These are phyloP conservation scores for Nakazawaea wyomingensis DNA, from an alignment of 805 yeast genomes.

Conservation along the genomic window DNA sequence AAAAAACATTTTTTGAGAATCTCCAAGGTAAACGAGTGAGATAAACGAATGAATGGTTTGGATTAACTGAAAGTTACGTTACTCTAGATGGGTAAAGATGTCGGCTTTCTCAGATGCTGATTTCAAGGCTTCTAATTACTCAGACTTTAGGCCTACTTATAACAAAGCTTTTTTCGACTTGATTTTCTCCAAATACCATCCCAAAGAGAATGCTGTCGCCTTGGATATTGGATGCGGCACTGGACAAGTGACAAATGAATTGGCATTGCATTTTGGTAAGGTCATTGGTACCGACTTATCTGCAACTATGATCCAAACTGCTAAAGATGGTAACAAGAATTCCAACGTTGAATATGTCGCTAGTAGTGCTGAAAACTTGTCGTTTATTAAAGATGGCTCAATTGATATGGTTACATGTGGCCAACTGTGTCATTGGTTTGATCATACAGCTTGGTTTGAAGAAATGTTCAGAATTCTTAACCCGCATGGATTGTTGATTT, in stretches of 20 bases:
- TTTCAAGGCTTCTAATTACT: conserved; percentile 51
- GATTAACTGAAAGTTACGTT: too few relatives aligned
- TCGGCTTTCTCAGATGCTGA: conserved; percentile 52
- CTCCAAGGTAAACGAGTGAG: background rate
- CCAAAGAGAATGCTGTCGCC: conserved; percentile 27
- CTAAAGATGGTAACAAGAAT: conserved; percentile 27
- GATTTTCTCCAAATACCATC: conserved; percentile 36
- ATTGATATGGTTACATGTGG: conserved; percentile 73
- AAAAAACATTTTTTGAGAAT: too few relatives aligned
- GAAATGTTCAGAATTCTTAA: conserved; percentile 32
- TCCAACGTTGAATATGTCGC: conserved; percentile 14
- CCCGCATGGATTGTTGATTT: conserved; percentile 48
- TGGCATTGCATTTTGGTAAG: conserved; percentile 31
- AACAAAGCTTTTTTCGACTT: conserved; percentile 43
- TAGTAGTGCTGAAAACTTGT: conserved; percentile 23
- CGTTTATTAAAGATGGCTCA: conserved; percentile 21
- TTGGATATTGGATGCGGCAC: conserved; percentile 81
- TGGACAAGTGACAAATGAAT: conserved; percentile 53
- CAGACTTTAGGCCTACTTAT: conserved; percentile 61
- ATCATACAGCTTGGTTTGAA: conserved; percentile 20
- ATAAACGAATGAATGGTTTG: background rate
- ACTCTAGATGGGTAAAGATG: too few relatives aligned
- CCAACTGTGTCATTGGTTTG: conserved; percentile 84
- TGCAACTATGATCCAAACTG: conserved; percentile 39
- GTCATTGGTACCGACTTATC: conserved; percentile 46